Evolutionary conservation across 164 flowering plant species (phyloP), one percentile per base, ranked within the genome.

Genomic region (grape (Vitis vinifera)): DNA sequence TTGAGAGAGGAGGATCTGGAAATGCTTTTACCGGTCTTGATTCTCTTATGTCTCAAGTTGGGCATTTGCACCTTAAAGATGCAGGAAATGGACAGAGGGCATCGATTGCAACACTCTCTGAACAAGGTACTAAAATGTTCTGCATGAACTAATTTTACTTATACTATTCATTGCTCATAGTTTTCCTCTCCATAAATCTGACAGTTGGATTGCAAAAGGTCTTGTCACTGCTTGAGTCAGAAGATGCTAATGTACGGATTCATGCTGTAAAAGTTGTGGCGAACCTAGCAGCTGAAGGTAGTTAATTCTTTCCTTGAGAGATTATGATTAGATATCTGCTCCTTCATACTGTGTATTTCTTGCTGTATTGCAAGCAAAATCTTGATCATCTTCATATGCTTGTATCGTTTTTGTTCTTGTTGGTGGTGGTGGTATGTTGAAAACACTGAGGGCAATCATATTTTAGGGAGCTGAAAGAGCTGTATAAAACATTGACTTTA

Each of bases 241-340:
- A 93, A 51, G 99, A 96, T 85, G 81, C 87, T 55, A 94, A 87
- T 78, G 91, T 92, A 62, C 86, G 91, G 23, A 87, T 96, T 75
- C 98, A 96, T 89, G 99, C 99, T 27, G 99, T 93, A 50, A 93
- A 96, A 85, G 97, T 96, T 74, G 91, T 96, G 9, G 98, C 99
- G 53, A 96, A 93, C 71, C 82, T 96, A 51, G 98, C 99, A 19
- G 98, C 99, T 49, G 99, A 96, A 88, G 99, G 99, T 92, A 65
- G 19, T 59, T 68, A 50, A 48, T 19, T 10, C 4, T 8, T 16
- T 55, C 62, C 23, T 27, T 1, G 19, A 52, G 66, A 8, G 8
- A 12, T 31, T 57, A 3, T 31, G 30, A 59, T 70, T 14, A 47
- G 60, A 47, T 5, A 27, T 47, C 30, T 67, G 9, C 29, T 16